phyloP scores from a whole-genome alignment of 2,329 filamentous ascomycete species.

The Boeremia exigua region DNA sequence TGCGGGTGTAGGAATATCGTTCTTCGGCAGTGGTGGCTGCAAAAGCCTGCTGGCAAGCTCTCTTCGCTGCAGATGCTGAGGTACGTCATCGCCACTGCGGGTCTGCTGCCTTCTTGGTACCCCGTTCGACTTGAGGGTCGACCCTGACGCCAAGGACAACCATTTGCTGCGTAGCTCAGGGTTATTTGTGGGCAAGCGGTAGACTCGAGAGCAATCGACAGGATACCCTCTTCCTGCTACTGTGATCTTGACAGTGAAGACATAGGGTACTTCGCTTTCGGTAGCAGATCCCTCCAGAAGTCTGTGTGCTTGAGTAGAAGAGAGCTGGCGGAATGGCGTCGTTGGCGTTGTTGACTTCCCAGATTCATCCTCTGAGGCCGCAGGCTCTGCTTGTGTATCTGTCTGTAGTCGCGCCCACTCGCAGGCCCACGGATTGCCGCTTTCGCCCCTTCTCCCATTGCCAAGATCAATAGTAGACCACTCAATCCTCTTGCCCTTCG shows the following conservation, averaged over 20 bases:
- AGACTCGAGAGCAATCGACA: conserved; percentile 77
- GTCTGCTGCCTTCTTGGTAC: conserved; percentile 22
- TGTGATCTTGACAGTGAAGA: conserved; percentile 70
- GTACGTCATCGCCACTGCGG: conserved; percentile 23
- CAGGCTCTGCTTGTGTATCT: background rate
- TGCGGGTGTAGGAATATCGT: conserved; percentile 29
- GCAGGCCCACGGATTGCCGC: conserved; percentile 82
- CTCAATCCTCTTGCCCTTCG: conserved; percentile 79
- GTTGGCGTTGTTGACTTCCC: background rate
- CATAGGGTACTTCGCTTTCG: conserved; percentile 19
- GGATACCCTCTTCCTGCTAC: conserved; percentile 75
- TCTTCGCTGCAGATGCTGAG: conserved; percentile 24
- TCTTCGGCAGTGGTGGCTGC: conserved; percentile 13
- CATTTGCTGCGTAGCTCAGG: conserved; percentile 69
- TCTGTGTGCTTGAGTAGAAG: conserved; percentile 38
- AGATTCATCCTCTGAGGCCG: conserved; percentile 8
- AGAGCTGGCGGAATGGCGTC: conserved; percentile 34
- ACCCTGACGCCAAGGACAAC: conserved; percentile 63
- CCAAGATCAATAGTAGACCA: conserved; percentile 79
- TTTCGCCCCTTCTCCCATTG: conserved; percentile 75
- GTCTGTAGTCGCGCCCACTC: conserved; percentile 72
- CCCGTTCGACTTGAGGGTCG: conserved; percentile 1
- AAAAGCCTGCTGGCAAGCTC: conserved; percentile 38
- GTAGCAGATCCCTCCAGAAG: conserved; percentile 11
- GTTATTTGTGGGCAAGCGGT: conserved; percentile 72